These are phyloP conservation scores for Eucalyptus caleyi DNA, from an alignment of 345 rosid species.

Conservation along the genomic window DNA sequence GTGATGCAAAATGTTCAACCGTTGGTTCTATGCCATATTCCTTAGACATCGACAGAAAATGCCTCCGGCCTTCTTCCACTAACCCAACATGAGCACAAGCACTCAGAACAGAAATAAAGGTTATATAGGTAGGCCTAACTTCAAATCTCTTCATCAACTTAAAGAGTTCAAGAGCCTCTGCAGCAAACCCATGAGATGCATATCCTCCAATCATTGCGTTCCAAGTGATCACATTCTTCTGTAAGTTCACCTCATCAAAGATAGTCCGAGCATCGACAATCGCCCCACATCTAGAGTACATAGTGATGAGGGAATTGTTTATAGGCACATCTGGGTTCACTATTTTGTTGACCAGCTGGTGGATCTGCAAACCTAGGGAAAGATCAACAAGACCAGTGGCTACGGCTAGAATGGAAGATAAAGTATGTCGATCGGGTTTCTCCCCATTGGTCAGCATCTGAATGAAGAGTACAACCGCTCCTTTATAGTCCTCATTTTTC, in stretches of 20 bases:
- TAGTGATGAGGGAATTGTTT: constrained; percentile 52
- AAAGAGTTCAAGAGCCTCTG: constrained; percentile 44
- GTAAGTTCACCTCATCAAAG: constrained; percentile 28
- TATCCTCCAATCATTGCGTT: constrained; percentile 86
- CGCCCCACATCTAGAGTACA: constrained; percentile 63
- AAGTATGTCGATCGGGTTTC: constrained; percentile 64
- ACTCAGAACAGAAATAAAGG: constrained; percentile 52
- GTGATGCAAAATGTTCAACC: constrained; percentile 53
- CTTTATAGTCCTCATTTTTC: constrained; percentile 31
- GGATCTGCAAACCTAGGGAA: constrained; percentile 54
- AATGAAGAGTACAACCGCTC: constrained; percentile 40
- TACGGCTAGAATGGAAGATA: constrained; percentile 48
- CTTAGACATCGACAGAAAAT: constrained; percentile 38
- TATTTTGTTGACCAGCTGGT: constrained; percentile 40
- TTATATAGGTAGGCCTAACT: constrained; percentile 50
- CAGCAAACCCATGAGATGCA: constrained; percentile 54
- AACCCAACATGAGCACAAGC: constrained; percentile 67
- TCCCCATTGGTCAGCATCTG: constrained; percentile 44
- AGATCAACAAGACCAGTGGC: constrained; percentile 55
- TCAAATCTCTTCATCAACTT: constrained; percentile 27
- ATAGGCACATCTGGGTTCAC: constrained; percentile 44
- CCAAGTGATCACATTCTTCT: constrained; percentile 63
- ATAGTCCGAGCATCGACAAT: constrained; percentile 31
- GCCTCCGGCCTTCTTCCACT: constrained; percentile 37
- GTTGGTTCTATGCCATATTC: constrained; percentile 43